Percentiles rank a stretch among this genome's conserved stretches.
phyloP scores from a whole-genome alignment of 2,329 filamentous ascomycete genomes.

The Hymenoscyphus fructigenus region DNA sequence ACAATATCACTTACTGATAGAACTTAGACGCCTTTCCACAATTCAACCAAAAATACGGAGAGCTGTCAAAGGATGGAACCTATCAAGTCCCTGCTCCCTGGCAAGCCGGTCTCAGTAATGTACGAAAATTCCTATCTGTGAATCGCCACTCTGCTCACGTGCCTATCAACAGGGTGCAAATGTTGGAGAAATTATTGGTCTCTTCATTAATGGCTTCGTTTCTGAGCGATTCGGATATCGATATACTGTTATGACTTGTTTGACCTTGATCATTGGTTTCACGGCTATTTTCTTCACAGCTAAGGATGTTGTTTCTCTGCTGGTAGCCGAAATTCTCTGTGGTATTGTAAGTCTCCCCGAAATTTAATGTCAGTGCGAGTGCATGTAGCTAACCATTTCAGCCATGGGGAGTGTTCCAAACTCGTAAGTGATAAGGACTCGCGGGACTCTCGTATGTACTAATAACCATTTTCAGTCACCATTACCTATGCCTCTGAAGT shows the following conservation, averaged over 20 bases:
- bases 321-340: conserved; percentile 51
- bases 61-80: conserved; percentile 32
- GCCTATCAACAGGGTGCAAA: conserved; percentile 28
- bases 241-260: conserved; percentile 48
- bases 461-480: conserved; percentile 27
- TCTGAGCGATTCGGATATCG: conserved; percentile 52
- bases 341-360: conserved; percentile 40
- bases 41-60: conserved; percentile 41
- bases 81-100: conserved; percentile 38
- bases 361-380: not conserved
- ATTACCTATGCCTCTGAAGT: conserved; percentile 48
- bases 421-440: conserved; percentile 40
- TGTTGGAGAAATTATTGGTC: conserved; percentile 46
- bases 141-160: conserved; percentile 8
- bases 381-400: conserved; percentile 20
- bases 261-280: conserved; percentile 46
- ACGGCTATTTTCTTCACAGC: conserved; percentile 53
- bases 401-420: conserved; percentile 46
- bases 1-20: conserved; percentile 4
- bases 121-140: conserved; percentile 9
- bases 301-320: conserved; percentile 45
- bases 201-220: conserved; percentile 50
- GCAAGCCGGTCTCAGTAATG: conserved; percentile 39
- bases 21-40: conserved; percentile 29
- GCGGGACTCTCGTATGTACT: not conserved